Evolutionary conservation across 148 eudicot genomes (phyloP), one percentile per base, ranked within the genome.

Genomic region (Chenopodium suecicum): DNA sequence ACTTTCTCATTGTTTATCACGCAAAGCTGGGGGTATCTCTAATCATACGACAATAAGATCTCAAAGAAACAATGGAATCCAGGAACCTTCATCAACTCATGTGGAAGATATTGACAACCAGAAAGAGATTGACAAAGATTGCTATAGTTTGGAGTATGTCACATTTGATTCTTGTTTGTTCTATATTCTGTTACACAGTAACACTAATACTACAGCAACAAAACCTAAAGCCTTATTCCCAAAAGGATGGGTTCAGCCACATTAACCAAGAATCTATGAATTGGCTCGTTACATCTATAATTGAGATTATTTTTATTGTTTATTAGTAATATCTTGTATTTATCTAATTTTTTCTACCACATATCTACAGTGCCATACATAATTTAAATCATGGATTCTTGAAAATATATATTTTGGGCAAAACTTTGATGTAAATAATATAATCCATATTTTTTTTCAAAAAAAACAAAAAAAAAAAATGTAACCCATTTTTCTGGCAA

Each of bases 71-170:
- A 56, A 56, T 48, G 82, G 85, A 52, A 78, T 80, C 80, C 86
- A 85, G 82, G 81, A 60, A 78, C 76, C 80, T 72, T 25, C 37
- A 48, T 78, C 78, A 74, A 77, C 77, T 7, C 74, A 81, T 84
- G 80, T 65, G 77, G 82, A 86, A 27, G 77, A 83, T 84, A 37
- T 75, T 44, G 86, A 37, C 29, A 44, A 56, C 74, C 74, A 79
- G 74, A 73, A 77, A 70, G 90, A 86, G 81, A 83, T 67, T 75
- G 91, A 87, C 80, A 70, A 84, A 62, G 88, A 86, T 17, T 79
- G 83, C 81, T 76, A 72, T 82, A 79, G 77, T 66, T 78, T 52
- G 56, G 78, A 76, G 54, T 83, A 86, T 41, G 44, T 41, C 44
- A 41, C 44, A 41, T 41, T 41, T 41, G 44, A 41, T 41, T 41